Percentiles rank a stretch among this genome's conserved stretches.
Conservation (phyloP, 2,329 filamentous ascomycete genomes). For the Apiospora aurea region DNA sequence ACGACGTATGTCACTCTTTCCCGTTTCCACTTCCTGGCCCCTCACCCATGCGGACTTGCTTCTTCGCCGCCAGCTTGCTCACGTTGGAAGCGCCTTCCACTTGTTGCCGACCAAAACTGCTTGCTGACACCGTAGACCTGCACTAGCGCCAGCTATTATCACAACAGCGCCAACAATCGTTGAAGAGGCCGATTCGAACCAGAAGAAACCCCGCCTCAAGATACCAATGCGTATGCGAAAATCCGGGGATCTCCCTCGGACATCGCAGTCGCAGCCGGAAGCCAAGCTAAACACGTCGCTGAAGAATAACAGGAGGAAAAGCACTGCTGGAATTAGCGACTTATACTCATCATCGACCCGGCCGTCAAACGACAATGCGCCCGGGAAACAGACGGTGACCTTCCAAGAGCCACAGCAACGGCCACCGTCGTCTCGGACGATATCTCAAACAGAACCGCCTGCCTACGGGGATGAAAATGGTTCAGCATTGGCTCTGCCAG, state of each 20-base stretch:
- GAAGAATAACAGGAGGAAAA: conserved; percentile 51
- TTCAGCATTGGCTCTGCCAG: conserved; percentile 68
- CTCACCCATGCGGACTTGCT: not conserved
- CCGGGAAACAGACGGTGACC: conserved; percentile 55
- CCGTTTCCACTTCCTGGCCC: not conserved
- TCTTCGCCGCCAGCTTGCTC: not conserved
- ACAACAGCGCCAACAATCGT: conserved; percentile 87
- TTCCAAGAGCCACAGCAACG: conserved; percentile 63
- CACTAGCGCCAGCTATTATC: conserved; percentile 76
- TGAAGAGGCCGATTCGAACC: conserved; percentile 45
- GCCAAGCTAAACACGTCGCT: not conserved
- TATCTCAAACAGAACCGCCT: conserved; percentile 48
- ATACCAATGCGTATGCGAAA: conserved; percentile 60
- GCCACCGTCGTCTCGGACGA: conserved; percentile 41
- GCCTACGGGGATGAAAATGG: conserved; percentile 68
- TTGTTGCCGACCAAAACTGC: conserved; percentile 11
- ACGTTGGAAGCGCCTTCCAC: conserved; percentile 25
- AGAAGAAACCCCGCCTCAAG: conserved; percentile 64
- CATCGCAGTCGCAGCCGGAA: conserved; percentile 38
- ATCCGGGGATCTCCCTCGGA: conserved; percentile 56
- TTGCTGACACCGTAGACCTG: conserved; percentile 35
- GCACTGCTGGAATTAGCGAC: conserved; percentile 5
- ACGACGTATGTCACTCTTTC: conserved; percentile 55
- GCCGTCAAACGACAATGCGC: not conserved
- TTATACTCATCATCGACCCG: not conserved